Evolutionary conservation across 208 protist genomes (phyloP), one percentile per base, ranked within the genome.

Genomic region (Wallacemonas sp.): DNA sequence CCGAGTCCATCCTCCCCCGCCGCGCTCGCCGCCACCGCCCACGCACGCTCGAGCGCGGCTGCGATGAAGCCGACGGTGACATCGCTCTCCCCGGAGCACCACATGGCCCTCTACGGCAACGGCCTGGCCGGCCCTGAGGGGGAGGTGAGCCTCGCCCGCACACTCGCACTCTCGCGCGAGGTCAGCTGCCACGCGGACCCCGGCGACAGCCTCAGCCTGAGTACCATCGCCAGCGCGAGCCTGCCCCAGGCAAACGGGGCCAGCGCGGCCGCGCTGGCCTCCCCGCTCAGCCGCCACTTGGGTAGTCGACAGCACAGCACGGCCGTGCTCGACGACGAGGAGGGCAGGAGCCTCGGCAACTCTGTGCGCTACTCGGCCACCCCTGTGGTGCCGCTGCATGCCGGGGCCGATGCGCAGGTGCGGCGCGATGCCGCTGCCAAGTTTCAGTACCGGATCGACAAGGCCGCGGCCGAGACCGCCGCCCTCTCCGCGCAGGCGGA

Each of bases 361-460:
- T 45, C 18, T 0, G 26, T 46, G 48, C 71, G 49, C 38, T 73
- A 72, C 63, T 72, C 74, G 20, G 61, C 79, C 14, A 88, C 79
- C 7, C 85, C 85, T 11, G 70, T 91, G 18, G 85, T 91, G 44
- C 73, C 85, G n/a, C 54, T 91, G 31, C 26, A 59, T n/a, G 52
- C 10, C 4, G 36, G 41, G 11, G 18, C 62, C 26, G 62, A 42
- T 1, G 41, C 26, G 7, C 41, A 64, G 38, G 14, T 44, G 4
- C 52, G 52, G 16, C 52, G 31, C 32, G 52, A 23, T 14, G 39
- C 67, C 23, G 74, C 48, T 18, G 44, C 49, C 7, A 45, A 68
- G 29, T 74, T 79, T 71, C n/a, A 61, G 26, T 25, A 67, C 22
- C 41, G 26, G 23, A 75, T 69, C 36, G 50, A 68, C 2, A 67